Base-by-base conservation (phyloP, 768 basidiomycete genomes). In the Tulasnella sp. region DNA sequence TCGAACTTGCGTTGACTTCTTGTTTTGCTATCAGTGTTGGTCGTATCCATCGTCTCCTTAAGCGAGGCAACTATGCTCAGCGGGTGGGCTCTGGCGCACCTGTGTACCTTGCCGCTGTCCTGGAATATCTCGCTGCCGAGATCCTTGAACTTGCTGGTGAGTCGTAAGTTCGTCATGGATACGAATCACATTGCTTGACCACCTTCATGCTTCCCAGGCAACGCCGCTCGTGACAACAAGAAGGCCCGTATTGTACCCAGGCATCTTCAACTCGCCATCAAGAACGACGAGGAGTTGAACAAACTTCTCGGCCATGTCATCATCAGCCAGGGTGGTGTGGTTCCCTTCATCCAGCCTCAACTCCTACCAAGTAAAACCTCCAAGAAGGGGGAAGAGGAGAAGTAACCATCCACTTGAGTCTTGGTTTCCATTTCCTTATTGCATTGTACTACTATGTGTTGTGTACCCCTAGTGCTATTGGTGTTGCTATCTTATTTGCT, bases 91-190 rank as follows among this genome's bases (percentile, higher is more conserved):
- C 80, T 53, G 81, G 79, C 67, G 82, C 85, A 24, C 81, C 85
- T 84, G 89, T 89, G 49, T 90, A 88, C 71, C 80, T 88, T 60
- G 83, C 87, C 59, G 86, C 86, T 54, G 87, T 91, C 55, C 78
- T 92, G 25, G 90, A 92, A 71, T 92, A 92, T 70, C 78, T 92
- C 38, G 79, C 82, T 5, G 90, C 89, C 30, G 90, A 92, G 71
- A 82, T 92, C 66, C 78, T 91, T 53, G 89, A 92, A 71, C 75
- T 91, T 46, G 87, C 89, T 54, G 89, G 89, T 3, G 25, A 42
- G 57, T 44, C 43, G 8, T 5, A 25, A 21, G n/a, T 11, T 9
- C n/a, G 21, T 12, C 17, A 7, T n/a, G n/a, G n/a, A n/a, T n/a
- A n/a, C n/a, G n/a, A n/a, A n/a, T n/a, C n/a, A n/a, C n/a, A n/a